A percentile compares a stretch with the other conserved stretches of the same genome.
Evolutionary conservation across 1,284 basidiomycete genomes (phyloP).

Genomic region (Polyporus tsugae): DNA sequence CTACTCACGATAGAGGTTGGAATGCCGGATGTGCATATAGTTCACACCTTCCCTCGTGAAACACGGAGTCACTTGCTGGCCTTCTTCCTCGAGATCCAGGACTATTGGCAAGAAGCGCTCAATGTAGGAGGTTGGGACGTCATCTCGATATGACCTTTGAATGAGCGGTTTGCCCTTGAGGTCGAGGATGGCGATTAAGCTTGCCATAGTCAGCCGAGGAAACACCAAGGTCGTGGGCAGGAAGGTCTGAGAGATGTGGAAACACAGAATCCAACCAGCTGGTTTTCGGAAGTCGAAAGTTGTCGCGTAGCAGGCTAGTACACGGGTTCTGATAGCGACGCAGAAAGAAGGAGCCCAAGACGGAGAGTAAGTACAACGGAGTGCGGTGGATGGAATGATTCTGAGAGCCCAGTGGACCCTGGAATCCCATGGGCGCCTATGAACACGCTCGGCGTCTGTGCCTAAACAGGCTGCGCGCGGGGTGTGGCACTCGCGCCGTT

Average conservation of each 20-base stretch:
- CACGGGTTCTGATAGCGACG: neutral
- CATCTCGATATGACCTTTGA: slow-evolving; percentile 97
- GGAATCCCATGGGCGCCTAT: slow-evolving; percentile 14
- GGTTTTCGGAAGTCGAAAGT: neutral
- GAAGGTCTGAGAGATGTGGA: neutral
- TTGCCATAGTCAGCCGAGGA: slow-evolving; percentile 51
- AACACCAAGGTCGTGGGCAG: neutral
- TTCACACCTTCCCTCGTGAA: slow-evolving; percentile 95
- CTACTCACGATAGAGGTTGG: slow-evolving; percentile 92
- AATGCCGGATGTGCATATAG: slow-evolving; percentile 98
- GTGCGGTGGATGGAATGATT: neutral
- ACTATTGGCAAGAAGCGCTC: slow-evolving; percentile 95
- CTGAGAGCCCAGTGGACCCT: neutral
- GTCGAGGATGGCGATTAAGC: slow-evolving; percentile 93
- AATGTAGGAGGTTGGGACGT: slow-evolving; percentile 89
- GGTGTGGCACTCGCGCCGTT: slow-evolving; percentile 26
- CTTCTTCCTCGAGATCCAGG: slow-evolving; percentile 98
- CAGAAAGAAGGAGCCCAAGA: neutral
- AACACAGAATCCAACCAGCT: neutral
- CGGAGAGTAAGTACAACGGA: neutral
- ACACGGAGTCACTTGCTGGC: slow-evolving; percentile 93
- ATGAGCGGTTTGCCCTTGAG: slow-evolving; percentile 99
- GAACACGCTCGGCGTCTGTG: neutral
- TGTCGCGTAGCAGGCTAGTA: neutral
- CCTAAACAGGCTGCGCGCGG: slow-evolving; percentile 22